phyloP scores from a whole-genome alignment of 768 basidiomycete genomes.

The Calocera viscosa region DNA sequence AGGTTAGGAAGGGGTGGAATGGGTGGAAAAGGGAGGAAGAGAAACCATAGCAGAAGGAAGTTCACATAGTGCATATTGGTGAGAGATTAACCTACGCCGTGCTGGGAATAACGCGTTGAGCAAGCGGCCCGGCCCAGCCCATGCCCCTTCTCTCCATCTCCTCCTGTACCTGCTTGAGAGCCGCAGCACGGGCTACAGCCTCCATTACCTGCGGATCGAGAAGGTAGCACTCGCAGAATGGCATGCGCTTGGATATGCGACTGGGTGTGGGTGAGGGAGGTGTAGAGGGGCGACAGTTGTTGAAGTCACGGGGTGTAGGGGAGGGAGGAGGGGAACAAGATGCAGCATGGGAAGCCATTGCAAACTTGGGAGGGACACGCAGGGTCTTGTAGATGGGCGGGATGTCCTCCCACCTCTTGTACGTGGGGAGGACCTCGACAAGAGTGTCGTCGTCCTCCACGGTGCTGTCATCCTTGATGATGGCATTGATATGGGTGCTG shows the following conservation, averaged over 20 bases:
- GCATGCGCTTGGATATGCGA: background rate
- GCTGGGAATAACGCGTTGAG: background rate
- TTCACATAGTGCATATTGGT: background rate
- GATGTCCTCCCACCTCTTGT: background rate
- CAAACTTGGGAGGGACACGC: background rate
- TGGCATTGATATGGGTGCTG: background rate
- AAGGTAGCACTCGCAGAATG: background rate
- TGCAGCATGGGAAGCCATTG: background rate
- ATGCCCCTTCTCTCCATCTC: background rate
- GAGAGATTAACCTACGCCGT: background rate
- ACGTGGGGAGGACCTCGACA: background rate
- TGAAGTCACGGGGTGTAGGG: background rate
- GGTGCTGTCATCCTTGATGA: background rate
- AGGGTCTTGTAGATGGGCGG: background rate
- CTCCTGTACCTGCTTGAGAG: background rate
- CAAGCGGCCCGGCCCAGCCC: background rate
- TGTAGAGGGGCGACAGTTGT: background rate
- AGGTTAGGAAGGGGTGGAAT: background rate
- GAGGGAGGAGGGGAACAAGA: background rate
- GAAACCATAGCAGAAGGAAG: background rate
- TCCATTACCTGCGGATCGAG: background rate
- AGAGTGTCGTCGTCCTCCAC: background rate
- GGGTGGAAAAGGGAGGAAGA: background rate
- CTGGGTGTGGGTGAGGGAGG: background rate
- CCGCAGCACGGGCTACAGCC: background rate